A percentile compares a stretch with the other conserved stretches of the same genome.
Evolutionary conservation across 164 flowering plant species (phyloP).

Genomic region (Aristolochia contorta): DNA sequence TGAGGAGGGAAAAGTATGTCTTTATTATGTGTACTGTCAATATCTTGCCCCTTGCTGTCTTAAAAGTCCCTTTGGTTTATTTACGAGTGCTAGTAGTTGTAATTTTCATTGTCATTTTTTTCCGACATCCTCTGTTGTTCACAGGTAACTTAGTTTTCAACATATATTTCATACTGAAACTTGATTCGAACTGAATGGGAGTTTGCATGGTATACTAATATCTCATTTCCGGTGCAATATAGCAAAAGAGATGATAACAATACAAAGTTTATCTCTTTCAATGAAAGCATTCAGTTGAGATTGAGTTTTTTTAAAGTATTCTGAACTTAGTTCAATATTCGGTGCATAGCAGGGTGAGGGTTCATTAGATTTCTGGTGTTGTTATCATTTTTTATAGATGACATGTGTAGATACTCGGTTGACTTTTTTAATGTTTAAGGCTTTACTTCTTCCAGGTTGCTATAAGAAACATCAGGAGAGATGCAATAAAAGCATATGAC

Average conservation of each 20-base stretch:
- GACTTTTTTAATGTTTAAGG: neutral
- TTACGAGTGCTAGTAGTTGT: neutral
- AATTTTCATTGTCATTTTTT: too few relatives aligned
- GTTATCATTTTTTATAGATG: neutral
- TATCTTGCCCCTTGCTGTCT: neutral
- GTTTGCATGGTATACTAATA: too few relatives aligned
- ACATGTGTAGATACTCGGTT: neutral
- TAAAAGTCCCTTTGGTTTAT: neutral
- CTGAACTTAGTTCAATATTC: too few relatives aligned
- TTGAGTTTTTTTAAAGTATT: too few relatives aligned
- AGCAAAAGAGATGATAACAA: too few relatives aligned
- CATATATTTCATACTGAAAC: too few relatives aligned
- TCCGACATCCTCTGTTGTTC: too few relatives aligned
- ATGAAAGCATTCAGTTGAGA: too few relatives aligned
- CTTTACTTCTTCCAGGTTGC: constrained; percentile 52
- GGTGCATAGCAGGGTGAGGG: neutral
- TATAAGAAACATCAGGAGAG: constrained; percentile 87
- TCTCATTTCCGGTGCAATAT: too few relatives aligned
- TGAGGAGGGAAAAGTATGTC: constrained; percentile 88
- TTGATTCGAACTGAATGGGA: too few relatives aligned
- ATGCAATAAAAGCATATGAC: constrained; percentile 83
- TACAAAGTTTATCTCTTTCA: too few relatives aligned
- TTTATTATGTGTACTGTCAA: neutral
- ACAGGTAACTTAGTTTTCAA: too few relatives aligned
- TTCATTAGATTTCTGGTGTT: neutral